These are phyloP conservation scores for Calcarisporium arbuscula DNA, from an alignment of 2,329 filamentous ascomycete species.

Conservation along the genomic window DNA sequence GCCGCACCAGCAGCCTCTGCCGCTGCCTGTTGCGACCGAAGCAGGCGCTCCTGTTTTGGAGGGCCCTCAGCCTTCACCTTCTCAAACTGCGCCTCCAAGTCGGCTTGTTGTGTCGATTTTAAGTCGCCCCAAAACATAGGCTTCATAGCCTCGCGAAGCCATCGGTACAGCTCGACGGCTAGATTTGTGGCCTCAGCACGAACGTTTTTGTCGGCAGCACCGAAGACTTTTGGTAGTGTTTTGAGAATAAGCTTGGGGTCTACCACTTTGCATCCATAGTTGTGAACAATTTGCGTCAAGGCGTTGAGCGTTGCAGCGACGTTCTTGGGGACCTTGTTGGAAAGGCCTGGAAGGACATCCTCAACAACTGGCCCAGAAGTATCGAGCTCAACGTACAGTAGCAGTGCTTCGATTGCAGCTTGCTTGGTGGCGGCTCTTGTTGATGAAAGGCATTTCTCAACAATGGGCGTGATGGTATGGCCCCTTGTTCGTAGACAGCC, in stretches of 20 bases:
- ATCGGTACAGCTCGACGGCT: conserved; percentile 90
- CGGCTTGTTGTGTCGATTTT: conserved; percentile 90
- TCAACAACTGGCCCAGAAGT: conserved; percentile 80
- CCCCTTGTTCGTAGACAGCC: conserved; percentile 72
- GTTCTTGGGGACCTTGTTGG: conserved; percentile 88
- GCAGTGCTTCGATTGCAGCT: conserved; percentile 75
- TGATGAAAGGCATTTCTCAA: conserved; percentile 85
- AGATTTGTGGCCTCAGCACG: conserved; percentile 88
- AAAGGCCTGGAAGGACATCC: conserved; percentile 75
- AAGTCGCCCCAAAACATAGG: conserved; percentile 94
- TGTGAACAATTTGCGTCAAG: conserved; percentile 80
- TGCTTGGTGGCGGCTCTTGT: conserved; percentile 85
- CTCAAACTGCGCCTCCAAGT: conserved; percentile 90
- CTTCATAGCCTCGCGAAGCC: conserved; percentile 97
- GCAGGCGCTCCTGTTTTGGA: conserved; percentile 83
- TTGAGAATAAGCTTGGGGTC: conserved; percentile 93
- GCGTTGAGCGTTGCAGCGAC: conserved; percentile 66
- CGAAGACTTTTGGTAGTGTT: conserved; percentile 80
- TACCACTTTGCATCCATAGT: conserved; percentile 88
- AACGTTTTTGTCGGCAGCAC: conserved; percentile 96
- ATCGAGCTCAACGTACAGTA: conserved; percentile 88
- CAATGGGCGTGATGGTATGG: conserved; percentile 69
- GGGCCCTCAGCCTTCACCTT: conserved; percentile 80
- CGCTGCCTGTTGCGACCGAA: conserved; percentile 84
- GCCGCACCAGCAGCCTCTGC: conserved; percentile 64